phyloP scores from a whole-genome alignment of 495 filamentous ascomycete species.

The Acidomyces sp. region DNA sequence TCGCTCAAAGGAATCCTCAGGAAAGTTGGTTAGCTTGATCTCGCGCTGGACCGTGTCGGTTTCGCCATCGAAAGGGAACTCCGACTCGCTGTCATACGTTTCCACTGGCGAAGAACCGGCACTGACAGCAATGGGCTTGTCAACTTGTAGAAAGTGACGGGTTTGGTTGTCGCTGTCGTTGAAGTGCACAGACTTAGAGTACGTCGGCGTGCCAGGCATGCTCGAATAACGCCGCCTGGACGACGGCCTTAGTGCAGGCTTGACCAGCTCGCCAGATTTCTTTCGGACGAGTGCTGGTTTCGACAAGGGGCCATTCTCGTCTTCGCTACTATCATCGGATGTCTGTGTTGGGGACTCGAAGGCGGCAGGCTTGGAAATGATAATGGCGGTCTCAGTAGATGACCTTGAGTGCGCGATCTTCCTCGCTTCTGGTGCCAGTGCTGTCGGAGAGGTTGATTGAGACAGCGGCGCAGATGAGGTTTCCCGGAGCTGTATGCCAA shows the following conservation, averaged over 20 bases:
- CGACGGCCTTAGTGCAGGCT: slow-evolving; percentile 72
- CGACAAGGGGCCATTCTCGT: slow-evolving; percentile 48
- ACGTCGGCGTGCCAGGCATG: slow-evolving; percentile 95
- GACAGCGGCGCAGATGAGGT: slow-evolving; percentile 9
- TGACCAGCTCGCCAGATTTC: slow-evolving; percentile 94
- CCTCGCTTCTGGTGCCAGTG: slow-evolving; percentile 43
- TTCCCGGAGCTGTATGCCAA: neutral
- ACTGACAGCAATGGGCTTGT: slow-evolving; percentile 86
- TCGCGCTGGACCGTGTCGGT: slow-evolving; percentile 60
- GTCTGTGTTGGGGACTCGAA: slow-evolving; percentile 18
- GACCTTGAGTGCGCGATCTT: slow-evolving; percentile 72
- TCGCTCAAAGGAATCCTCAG: slow-evolving; percentile 50
- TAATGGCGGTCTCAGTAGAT: slow-evolving; percentile 55
- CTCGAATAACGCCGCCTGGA: slow-evolving; percentile 74
- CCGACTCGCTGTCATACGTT: slow-evolving; percentile 61
- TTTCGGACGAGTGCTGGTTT: slow-evolving; percentile 88
- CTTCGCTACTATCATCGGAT: slow-evolving; percentile 35
- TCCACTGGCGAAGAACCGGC: slow-evolving; percentile 90
- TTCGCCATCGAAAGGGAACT: slow-evolving; percentile 69
- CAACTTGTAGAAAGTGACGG: slow-evolving; percentile 83
- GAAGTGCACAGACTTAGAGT: slow-evolving; percentile 89
- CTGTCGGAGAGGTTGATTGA: slow-evolving; percentile 19
- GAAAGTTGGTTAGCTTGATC: slow-evolving; percentile 71
- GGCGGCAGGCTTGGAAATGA: slow-evolving; percentile 13
- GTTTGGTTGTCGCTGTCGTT: slow-evolving; percentile 90